Percentiles rank a stretch among this genome's conserved stretches.
Conservation (phyloP, 106 monocot species). For the Dendrobium chrysotoxum region DNA sequence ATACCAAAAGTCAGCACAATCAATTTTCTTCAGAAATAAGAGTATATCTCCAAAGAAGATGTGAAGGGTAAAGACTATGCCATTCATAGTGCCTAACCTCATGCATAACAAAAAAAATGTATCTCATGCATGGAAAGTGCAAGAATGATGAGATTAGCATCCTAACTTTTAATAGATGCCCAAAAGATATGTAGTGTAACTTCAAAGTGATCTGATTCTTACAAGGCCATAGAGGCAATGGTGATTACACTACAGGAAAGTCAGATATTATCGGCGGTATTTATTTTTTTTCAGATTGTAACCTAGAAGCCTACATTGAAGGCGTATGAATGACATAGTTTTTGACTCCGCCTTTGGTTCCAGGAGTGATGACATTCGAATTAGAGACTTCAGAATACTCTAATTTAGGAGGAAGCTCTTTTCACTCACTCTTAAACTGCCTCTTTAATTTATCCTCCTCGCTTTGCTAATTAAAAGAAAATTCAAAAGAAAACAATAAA, state of each 20-base stretch:
- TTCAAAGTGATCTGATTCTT: conserved; percentile 1
- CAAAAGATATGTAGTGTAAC: neutral
- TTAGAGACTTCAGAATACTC: too few species aligned
- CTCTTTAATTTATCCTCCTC: too few species aligned
- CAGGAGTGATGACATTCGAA: too few species aligned
- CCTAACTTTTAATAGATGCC: conserved; percentile 19
- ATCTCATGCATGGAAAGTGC: conserved; percentile 63
- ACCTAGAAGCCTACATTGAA: conserved; percentile 29
- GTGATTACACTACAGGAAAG: too few species aligned
- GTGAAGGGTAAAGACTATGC: neutral
- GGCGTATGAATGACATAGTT: conserved; percentile 41
- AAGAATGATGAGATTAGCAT: conserved; percentile 70
- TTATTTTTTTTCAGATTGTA: conserved; percentile 61
- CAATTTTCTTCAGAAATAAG: neutral
- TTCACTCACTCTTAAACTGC: too few species aligned
- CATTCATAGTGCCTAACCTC: conserved; percentile 29
- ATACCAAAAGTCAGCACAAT: neutral
- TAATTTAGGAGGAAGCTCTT: too few species aligned
- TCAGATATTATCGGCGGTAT: too few species aligned
- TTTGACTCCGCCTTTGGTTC: too few species aligned
- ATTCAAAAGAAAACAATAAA: too few species aligned
- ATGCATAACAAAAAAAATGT: conserved; percentile 47
- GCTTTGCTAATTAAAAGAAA: too few species aligned
- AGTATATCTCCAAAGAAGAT: neutral
- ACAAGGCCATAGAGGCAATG: conserved; percentile 73